Evolutionary conservation across 78 protist genomes (phyloP).

Genomic region (Emiliania huxleyi): DNA sequence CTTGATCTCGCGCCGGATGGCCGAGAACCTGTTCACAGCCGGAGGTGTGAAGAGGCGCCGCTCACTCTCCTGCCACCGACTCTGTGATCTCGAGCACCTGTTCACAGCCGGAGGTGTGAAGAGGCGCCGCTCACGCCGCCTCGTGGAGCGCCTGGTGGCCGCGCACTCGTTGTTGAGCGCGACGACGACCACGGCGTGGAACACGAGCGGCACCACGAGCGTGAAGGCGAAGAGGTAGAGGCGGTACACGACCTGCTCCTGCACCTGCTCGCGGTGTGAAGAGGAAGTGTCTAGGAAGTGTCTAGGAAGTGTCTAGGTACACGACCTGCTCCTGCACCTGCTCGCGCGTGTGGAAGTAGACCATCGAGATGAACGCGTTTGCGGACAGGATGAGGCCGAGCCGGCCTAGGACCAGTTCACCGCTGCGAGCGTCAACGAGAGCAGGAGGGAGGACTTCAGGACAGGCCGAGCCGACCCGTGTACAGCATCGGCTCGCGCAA

Average conservation of each 20-base stretch:
- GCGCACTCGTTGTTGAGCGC: not conserved
- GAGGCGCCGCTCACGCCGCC: no score
- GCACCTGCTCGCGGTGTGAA: no score
- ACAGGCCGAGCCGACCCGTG: no score
- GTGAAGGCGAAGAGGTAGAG: not conserved
- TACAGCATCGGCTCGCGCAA: no score
- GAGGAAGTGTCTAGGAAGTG: not conserved
- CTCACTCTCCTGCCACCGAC: no score
- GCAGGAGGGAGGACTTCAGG: not conserved
- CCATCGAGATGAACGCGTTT: not conserved
- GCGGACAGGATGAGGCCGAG: not conserved
- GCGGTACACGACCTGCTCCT: not conserved
- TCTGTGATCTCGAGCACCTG: no score
- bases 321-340: not conserved
- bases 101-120: no score
- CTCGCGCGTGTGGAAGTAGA: not conserved
- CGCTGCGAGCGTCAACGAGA: not conserved
- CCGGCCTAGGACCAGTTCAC: no score
- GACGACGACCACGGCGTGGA: not conserved
- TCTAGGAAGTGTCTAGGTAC: not conserved
- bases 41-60: no score
- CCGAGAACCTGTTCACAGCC: no score
- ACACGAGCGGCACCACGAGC: not conserved
- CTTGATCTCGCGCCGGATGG: constrained; percentile 28
- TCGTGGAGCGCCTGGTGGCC: not conserved